A percentile compares a stretch with the other conserved stretches of the same genome.
Evolutionary conservation across 345 rosid genomes (phyloP).

Genomic region (Angophora floribunda): DNA sequence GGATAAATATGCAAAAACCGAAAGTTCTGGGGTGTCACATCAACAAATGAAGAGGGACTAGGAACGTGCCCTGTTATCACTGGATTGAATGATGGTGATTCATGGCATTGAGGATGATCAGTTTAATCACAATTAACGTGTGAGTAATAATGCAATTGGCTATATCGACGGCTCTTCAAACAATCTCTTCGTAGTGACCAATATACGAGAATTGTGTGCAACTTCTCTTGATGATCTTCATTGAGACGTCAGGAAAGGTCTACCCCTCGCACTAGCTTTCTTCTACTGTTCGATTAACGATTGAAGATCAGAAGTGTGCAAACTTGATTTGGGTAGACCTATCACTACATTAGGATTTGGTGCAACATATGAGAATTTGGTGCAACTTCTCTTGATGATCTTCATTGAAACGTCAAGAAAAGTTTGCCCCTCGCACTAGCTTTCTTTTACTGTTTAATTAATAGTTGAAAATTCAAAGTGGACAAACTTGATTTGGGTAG

Average conservation of each 20-base stretch:
- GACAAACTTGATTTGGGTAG: rapidly evolving
- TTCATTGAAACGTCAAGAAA: neutral
- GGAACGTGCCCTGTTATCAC: rapidly evolving
- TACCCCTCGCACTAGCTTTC: too few species aligned
- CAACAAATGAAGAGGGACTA: neutral
- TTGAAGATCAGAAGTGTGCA: too few species aligned
- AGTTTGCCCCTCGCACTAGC: rapidly evolving
- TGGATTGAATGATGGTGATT: rapidly evolving
- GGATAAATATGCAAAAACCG: too few species aligned
- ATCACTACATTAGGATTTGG: too few species aligned
- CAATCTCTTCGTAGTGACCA: neutral
- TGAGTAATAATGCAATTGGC: neutral
- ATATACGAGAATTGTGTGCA: too few species aligned
- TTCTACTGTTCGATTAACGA: too few species aligned
- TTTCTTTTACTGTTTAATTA: neutral
- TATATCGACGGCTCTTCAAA: neutral
- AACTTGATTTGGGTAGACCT: too few species aligned
- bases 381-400: neutral
- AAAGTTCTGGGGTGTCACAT: too few species aligned
- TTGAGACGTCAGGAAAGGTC: too few species aligned
- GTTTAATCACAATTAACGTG: too few species aligned
- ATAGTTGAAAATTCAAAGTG: rapidly evolving
- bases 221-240: too few species aligned
- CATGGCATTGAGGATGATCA: neutral
- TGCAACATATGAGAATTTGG: neutral